A percentile compares a stretch with the other conserved stretches of the same genome.
Conservation (phyloP, 106 monocot genomes). For the Acorus calamus region DNA sequence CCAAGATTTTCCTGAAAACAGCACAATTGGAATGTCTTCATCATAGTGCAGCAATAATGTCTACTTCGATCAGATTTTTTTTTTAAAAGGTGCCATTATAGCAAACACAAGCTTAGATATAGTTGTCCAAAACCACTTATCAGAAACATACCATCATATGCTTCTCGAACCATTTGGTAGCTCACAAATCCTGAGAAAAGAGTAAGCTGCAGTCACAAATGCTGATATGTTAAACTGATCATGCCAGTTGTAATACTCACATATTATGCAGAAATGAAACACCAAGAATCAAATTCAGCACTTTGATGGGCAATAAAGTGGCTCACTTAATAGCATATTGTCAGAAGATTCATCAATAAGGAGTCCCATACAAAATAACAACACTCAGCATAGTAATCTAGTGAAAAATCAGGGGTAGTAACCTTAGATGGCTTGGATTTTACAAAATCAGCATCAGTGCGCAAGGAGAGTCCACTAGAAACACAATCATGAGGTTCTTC, state of each 20-base stretch:
- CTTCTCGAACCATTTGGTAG: slow-evolving; percentile 85
- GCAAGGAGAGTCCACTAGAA: not conserved
- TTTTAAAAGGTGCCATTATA: too few species aligned
- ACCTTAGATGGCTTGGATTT: slow-evolving; percentile 26
- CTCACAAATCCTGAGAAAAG: slow-evolving; percentile 97
- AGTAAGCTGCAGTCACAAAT: slow-evolving; percentile 63
- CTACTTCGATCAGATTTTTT: too few species aligned
- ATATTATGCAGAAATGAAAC: not conserved
- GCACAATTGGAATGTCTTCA: too few species aligned
- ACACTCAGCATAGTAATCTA: too few species aligned
- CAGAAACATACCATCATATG: slow-evolving; percentile 57
- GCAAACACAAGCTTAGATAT: not conserved
- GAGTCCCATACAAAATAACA: not conserved
- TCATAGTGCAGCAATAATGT: too few species aligned
- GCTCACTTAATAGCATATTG: not conserved
- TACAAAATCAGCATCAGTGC: slow-evolving; percentile 7
- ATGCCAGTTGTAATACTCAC: too few species aligned
- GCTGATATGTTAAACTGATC: too few species aligned
- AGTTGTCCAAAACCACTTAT: not conserved
- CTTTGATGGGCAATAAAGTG: not conserved
- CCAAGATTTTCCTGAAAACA: too few species aligned
- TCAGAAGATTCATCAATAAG: not conserved
- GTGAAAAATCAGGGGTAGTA: too few species aligned
- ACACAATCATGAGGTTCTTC: slow-evolving; percentile 4
- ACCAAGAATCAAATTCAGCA: not conserved